phyloP scores from a whole-genome alignment of 2,329 filamentous ascomycete genomes.

The Alternaria panax region DNA sequence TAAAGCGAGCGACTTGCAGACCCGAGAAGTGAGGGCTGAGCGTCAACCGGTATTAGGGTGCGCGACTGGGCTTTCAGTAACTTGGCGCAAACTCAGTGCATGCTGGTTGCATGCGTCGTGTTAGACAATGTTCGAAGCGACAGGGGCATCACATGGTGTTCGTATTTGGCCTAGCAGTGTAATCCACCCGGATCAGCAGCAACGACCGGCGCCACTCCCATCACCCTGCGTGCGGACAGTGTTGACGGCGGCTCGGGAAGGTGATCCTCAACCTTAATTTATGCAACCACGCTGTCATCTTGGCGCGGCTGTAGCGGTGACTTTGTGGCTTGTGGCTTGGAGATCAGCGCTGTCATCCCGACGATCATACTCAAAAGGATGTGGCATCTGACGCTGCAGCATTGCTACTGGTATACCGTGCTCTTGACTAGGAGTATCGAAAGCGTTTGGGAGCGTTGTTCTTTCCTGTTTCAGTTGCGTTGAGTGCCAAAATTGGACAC shows the following conservation, averaged over 20 bases:
- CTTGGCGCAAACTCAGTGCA: slow-evolving; percentile 17
- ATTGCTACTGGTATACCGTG: slow-evolving; percentile 10
- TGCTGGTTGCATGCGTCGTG: slow-evolving; percentile 11
- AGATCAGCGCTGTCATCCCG: slow-evolving; percentile 21
- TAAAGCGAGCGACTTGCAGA: slow-evolving; percentile 13
- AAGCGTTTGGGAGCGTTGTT: not conserved
- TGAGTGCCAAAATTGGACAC: slow-evolving; percentile 18
- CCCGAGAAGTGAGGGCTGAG: slow-evolving; percentile 14
- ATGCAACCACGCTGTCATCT: slow-evolving; percentile 21
- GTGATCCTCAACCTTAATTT: slow-evolving; percentile 34
- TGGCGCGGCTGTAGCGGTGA: slow-evolving; percentile 3
- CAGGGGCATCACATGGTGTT: slow-evolving; percentile 27
- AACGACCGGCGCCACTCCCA: slow-evolving; percentile 36
- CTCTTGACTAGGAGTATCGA: not conserved
- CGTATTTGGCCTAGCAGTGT: slow-evolving; percentile 35
- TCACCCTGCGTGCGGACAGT: slow-evolving; percentile 26
- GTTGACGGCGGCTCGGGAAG: slow-evolving; percentile 30
- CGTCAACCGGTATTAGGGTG: slow-evolving; percentile 17
- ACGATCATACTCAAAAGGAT: slow-evolving; percentile 23
- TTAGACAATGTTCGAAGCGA: slow-evolving; percentile 14
- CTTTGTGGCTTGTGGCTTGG: slow-evolving; percentile 14
- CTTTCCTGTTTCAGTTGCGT: not conserved
- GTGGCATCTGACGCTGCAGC: slow-evolving; percentile 18
- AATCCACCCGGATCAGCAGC: slow-evolving; percentile 18
- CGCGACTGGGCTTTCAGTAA: slow-evolving; percentile 17